Percentiles rank a stretch among this genome's conserved stretches.
phyloP scores from a whole-genome alignment of 1,284 basidiomycete species.

The Moniliophthora roreri region DNA sequence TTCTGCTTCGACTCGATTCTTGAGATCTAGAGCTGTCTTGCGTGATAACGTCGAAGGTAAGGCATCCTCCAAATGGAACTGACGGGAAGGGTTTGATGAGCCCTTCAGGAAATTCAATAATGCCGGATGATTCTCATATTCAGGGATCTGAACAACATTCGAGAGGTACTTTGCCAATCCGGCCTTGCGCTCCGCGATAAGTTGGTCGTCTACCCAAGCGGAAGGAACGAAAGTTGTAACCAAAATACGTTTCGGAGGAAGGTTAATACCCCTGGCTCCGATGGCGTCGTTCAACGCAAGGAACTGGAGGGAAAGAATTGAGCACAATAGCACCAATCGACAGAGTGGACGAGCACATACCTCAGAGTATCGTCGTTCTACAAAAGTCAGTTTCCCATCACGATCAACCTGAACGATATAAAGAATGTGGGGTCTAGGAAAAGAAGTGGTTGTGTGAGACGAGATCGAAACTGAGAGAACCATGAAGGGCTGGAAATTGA shows the following conservation, averaged over 20 bases:
- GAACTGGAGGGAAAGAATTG: conserved; percentile 34
- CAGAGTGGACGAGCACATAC: conserved; percentile 25
- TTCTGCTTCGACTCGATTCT: conserved; percentile 4
- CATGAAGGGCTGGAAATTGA: background rate
- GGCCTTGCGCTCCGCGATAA: conserved; percentile 51
- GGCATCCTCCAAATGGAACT: conserved; percentile 41
- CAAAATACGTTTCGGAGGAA: conserved; percentile 51
- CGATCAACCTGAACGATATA: conserved; percentile 40
- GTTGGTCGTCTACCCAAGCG: conserved; percentile 52
- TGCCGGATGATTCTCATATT: conserved; percentile 30
- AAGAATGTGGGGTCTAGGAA: conserved; percentile 50
- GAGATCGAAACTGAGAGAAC: conserved; percentile 28
- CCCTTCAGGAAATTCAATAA: conserved; percentile 40
- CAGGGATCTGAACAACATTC: conserved; percentile 33
- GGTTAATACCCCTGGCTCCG: conserved; percentile 23
- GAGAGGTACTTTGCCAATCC: conserved; percentile 45
- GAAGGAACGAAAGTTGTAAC: conserved; percentile 47
- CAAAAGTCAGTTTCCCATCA: conserved; percentile 30
- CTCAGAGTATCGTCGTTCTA: conserved; percentile 51
- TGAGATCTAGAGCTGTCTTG: conserved; percentile 35
- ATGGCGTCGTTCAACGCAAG: conserved; percentile 38
- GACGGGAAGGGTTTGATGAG: conserved; percentile 17
- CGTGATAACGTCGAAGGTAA: conserved; percentile 45
- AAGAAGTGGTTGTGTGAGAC: conserved; percentile 50
- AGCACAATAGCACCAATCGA: background rate